Percentiles rank a stretch among this genome's conserved stretches.
These are phyloP conservation scores for Coemansia sp. DNA, from an alignment of 192 early-diverging fungal genomes.

Conservation along the genomic window DNA sequence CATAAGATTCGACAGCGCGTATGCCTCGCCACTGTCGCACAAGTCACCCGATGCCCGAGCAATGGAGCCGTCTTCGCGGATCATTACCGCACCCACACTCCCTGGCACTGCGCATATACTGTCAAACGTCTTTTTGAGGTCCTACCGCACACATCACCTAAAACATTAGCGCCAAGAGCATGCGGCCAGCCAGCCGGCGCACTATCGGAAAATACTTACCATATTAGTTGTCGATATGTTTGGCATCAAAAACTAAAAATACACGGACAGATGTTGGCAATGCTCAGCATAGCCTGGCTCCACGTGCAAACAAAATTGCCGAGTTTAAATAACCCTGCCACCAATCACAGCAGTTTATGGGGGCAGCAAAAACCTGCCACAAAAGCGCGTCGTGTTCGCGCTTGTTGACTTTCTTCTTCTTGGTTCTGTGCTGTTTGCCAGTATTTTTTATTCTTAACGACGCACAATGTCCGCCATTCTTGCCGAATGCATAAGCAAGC, in stretches of 20 bases:
- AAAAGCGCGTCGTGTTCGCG: too few species aligned
- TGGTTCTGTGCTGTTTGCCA: too few species aligned
- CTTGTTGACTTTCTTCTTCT: background rate
- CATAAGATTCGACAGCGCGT: conserved; percentile 27
- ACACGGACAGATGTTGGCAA: too few species aligned
- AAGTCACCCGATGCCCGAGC: conserved; percentile 29
- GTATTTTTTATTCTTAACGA: conserved; percentile 1
- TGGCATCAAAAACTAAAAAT: background rate
- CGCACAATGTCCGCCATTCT: conserved; percentile 30
- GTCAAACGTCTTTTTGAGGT: conserved; percentile 48
- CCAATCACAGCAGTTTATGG: too few species aligned
- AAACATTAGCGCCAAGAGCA: too few species aligned
- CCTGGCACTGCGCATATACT: conserved; percentile 38
- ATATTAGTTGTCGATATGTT: conserved; percentile 2
- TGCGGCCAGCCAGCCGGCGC: too few species aligned
- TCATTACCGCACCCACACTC: conserved; percentile 44
- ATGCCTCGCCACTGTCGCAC: conserved; percentile 22
- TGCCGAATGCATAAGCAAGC: conserved; percentile 11
- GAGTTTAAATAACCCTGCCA: too few species aligned
- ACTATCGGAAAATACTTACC: background rate
- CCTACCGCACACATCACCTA: too few species aligned
- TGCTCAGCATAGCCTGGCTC: too few species aligned
- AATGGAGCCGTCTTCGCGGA: conserved; percentile 42
- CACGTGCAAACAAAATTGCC: too few species aligned
- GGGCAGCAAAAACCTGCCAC: too few species aligned